These are phyloP conservation scores for Chlamydomonas reinhardtii DNA, from an alignment of 163 green algal species.

Conservation along the genomic window DNA sequence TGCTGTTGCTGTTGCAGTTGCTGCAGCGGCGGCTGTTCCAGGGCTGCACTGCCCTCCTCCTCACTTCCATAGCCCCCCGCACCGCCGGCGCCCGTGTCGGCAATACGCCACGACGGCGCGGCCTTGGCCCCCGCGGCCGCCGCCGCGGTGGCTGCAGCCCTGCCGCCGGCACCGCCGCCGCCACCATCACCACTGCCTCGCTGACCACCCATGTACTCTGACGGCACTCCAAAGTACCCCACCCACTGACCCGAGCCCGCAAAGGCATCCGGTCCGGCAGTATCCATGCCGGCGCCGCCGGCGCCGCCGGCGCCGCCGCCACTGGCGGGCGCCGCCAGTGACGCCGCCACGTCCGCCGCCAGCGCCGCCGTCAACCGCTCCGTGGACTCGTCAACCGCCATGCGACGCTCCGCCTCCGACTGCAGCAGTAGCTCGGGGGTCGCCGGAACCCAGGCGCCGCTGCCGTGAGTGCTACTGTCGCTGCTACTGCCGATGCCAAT, in stretches of 20 bases:
- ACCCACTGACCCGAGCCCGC: too few relatives aligned
- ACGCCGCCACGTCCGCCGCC: neutral
- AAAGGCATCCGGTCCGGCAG: neutral
- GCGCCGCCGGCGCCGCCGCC: neutral
- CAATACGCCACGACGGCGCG: neutral
- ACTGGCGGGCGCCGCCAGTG: neutral
- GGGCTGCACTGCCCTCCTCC: too few relatives aligned
- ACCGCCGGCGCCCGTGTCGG: neutral
- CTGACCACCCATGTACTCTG: too few relatives aligned
- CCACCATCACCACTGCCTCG: too few relatives aligned
- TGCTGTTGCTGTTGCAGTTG: neutral
- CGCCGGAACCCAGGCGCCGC: neutral
- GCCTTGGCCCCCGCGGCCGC: too few relatives aligned
- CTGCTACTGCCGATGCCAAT: neutral
- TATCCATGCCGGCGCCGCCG: too few relatives aligned
- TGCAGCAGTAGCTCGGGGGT: constrained; percentile 1
- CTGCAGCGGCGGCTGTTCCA: too few relatives aligned
- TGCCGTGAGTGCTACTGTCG: too few relatives aligned
- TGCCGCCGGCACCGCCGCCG: too few relatives aligned
- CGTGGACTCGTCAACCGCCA: constrained; percentile 14
- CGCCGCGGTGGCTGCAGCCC: too few relatives aligned
- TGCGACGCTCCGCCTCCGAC: constrained; percentile 12
- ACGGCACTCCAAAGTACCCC: too few relatives aligned
- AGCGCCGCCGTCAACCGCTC: constrained; percentile 28
- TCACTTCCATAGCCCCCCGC: neutral